Evolutionary conservation across 495 filamentous ascomycete genomes (phyloP).

Genomic region (Podospora appendiculata): DNA sequence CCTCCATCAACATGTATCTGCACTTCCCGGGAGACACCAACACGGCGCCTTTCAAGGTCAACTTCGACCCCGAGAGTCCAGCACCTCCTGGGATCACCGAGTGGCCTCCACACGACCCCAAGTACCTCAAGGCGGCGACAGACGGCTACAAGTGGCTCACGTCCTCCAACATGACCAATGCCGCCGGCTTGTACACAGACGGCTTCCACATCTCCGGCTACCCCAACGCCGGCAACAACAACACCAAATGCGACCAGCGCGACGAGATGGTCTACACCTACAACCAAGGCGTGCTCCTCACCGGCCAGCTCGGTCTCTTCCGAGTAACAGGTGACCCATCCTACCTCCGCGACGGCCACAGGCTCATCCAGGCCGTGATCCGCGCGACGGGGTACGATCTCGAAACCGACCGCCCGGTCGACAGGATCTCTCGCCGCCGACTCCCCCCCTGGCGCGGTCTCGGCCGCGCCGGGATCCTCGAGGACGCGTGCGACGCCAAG

Average conservation of each 20-base stretch:
- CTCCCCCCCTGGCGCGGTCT: constrained; percentile 61
- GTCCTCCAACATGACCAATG: constrained; percentile 72
- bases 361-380: constrained; percentile 62
- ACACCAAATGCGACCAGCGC: constrained; percentile 64
- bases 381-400: constrained; percentile 67
- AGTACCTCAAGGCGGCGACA: constrained; percentile 62
- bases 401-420: constrained; percentile 20
- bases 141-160: constrained; percentile 78
- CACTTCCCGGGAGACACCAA: constrained; percentile 78
- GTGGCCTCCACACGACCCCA: constrained; percentile 48
- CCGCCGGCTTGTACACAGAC: constrained; percentile 72
- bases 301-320: constrained; percentile 74
- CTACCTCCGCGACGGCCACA: constrained; percentile 76
- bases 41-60: constrained; percentile 52
- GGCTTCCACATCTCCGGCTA: constrained; percentile 83
- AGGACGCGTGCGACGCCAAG: constrained; percentile 74
- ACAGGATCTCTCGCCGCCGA: constrained; percentile 16
- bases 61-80: not conserved
- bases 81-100: not conserved
- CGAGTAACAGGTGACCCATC: constrained; percentile 54
- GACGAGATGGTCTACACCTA: constrained; percentile 92
- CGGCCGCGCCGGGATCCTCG: constrained; percentile 71
- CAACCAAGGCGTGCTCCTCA: constrained; percentile 92
- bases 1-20: constrained; percentile 83
- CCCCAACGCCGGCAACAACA: constrained; percentile 34